Percentiles rank a stretch among this genome's conserved stretches.
Conservation (phyloP, 2,329 filamentous ascomycete genomes). For the Cercospora nicotianae region DNA sequence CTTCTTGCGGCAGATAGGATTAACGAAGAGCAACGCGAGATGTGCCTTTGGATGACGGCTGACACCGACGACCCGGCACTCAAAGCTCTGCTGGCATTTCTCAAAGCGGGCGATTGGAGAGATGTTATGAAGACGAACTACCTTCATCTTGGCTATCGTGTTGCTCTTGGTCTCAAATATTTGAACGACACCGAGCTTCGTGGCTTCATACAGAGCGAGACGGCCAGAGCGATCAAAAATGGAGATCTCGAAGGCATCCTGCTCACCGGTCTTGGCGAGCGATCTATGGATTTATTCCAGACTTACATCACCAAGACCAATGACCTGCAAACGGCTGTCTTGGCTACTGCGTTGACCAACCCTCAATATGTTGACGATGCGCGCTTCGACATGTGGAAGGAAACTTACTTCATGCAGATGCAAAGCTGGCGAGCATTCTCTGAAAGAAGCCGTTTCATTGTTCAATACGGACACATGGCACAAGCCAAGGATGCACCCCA, state of each 20-base stretch:
- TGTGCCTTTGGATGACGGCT: constrained; percentile 62
- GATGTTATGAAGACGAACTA: constrained; percentile 71
- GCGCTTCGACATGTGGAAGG: constrained; percentile 74
- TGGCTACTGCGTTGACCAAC: constrained; percentile 71
- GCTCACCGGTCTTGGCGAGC: constrained; percentile 73
- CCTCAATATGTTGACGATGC: constrained; percentile 76
- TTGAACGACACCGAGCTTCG: constrained; percentile 56
- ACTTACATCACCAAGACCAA: constrained; percentile 73
- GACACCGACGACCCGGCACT: constrained; percentile 75
- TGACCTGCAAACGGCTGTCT: constrained; percentile 75
- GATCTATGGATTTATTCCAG: constrained; percentile 71
- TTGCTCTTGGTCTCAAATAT: constrained; percentile 72
- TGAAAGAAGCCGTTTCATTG: constrained; percentile 74
- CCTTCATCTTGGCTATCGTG: constrained; percentile 71
- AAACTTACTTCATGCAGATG: constrained; percentile 70
- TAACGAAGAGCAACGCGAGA: constrained; percentile 60
- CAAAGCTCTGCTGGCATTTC: constrained; percentile 74
- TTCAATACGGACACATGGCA: constrained; percentile 70
- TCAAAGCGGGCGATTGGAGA: constrained; percentile 74
- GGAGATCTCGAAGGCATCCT: constrained; percentile 77
- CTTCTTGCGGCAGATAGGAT: constrained; percentile 51
- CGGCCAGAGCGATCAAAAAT: constrained; percentile 59
- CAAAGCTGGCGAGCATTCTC: constrained; percentile 70
- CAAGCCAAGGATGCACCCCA: constrained; percentile 62
- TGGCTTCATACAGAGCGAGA: constrained; percentile 53